Evolutionary conservation across 305 asterid genomes (phyloP).

Genomic region (Ajuga reptans): DNA sequence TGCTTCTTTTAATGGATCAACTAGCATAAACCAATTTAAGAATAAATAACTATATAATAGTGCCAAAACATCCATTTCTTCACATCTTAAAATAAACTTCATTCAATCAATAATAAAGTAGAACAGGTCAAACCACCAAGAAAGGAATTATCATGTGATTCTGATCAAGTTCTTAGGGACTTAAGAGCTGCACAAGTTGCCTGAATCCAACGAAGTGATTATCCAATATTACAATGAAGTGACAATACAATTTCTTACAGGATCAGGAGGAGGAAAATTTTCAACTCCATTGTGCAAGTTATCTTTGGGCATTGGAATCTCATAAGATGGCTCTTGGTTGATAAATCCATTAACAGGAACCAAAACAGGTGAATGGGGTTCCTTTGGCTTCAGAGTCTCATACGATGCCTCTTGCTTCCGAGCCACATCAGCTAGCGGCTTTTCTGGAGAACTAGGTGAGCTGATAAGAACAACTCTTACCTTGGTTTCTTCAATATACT

Average conservation of each 20-base stretch:
- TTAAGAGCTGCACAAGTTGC: constrained; percentile 6
- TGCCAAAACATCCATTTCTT: not conserved
- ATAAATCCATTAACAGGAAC: constrained; percentile 48
- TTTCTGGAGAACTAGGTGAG: constrained; percentile 42
- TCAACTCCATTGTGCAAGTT: constrained; percentile 43
- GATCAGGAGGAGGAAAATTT: constrained; percentile 34
- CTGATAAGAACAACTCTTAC: constrained; percentile 60
- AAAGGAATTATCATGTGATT: not conserved
- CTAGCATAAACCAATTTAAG: constrained; percentile 3
- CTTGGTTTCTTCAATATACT: constrained; percentile 71
- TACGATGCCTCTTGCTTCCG: constrained; percentile 40
- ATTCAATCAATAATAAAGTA: not conserved
- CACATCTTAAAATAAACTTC: not conserved
- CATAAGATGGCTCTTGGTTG: constrained; percentile 48
- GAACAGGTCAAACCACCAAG: not conserved
- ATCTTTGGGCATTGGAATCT: constrained; percentile 29
- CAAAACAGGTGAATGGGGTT: constrained; percentile 41
- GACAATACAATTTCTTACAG: constrained; percentile 31
- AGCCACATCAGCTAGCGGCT: constrained; percentile 38
- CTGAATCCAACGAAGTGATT: too few relatives aligned
- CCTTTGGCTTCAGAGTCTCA: constrained; percentile 31
- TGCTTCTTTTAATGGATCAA: not conserved
- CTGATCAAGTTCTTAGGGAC: constrained; percentile 1
- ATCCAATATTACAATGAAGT: not conserved
- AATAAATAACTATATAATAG: not conserved